Conservation (phyloP, 441 rosid genomes). For the Populus hybrid region DNA sequence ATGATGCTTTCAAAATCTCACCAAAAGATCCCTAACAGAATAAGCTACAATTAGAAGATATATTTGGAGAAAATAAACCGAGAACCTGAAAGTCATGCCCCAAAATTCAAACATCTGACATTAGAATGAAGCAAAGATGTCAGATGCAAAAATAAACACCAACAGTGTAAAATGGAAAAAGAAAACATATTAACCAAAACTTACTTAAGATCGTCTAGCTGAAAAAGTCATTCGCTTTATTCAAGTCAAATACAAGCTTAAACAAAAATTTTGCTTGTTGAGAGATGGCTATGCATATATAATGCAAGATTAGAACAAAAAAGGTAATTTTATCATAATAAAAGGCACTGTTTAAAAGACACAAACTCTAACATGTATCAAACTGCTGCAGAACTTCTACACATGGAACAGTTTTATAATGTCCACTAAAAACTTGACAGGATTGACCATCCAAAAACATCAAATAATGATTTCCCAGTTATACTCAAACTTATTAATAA, state of each 20-base stretch:
- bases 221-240: not conserved
- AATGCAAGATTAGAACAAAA: not conserved
- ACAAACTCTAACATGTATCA: not conserved
- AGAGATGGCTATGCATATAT: not conserved
- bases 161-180: not conserved
- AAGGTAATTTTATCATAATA: not conserved
- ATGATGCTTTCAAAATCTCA: conserved; percentile 84
- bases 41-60: conserved; percentile 24
- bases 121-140: not conserved
- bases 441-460: conserved; percentile 1
- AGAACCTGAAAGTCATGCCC: not conserved
- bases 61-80: not conserved
- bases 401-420: not conserved
- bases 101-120: not conserved
- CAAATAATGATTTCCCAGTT: not conserved
- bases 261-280: not conserved
- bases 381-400: not conserved
- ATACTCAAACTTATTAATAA: conserved; percentile 2
- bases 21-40: conserved; percentile 91
- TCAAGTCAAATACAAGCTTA: not conserved
- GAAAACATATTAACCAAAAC: not conserved
- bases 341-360: not conserved
- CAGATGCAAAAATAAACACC: not conserved
- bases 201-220: not conserved
- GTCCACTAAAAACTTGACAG: not conserved